These are phyloP conservation scores for Ganoderma resinaceum DNA, from an alignment of 1,284 basidiomycete species.

Conservation along the genomic window DNA sequence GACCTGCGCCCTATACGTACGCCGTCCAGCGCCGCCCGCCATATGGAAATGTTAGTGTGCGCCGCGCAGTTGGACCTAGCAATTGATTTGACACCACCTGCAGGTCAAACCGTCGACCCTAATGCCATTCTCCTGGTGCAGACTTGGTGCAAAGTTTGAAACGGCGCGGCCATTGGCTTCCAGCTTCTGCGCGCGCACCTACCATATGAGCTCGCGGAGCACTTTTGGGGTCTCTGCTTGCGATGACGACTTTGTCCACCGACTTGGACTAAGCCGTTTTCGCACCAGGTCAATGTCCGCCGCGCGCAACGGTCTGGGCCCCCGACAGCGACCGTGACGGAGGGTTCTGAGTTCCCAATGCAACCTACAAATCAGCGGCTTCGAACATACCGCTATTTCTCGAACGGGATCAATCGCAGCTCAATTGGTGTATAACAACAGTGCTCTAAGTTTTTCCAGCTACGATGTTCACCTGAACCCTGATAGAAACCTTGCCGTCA, in stretches of 20 bases:
- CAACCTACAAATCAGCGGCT: not conserved
- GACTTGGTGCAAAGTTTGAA: too few relatives aligned
- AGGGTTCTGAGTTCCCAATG: not conserved
- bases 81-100: not conserved
- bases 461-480: not conserved
- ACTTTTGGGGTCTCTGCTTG: not conserved
- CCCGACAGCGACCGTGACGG: too few relatives aligned
- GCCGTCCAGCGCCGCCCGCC: not conserved
- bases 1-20: not conserved
- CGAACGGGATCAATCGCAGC: not conserved
- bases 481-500: not conserved
- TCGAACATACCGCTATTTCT: not conserved
- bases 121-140: not conserved
- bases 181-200: not conserved
- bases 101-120: not conserved
- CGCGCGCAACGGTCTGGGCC: not conserved
- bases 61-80: not conserved
- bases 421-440: not conserved
- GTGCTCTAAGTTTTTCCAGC: not conserved
- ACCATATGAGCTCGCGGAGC: not conserved
- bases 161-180: not conserved
- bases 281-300: not conserved
- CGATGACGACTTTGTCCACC: not conserved
- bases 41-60: not conserved
- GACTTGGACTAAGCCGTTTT: not conserved